Evolutionary conservation across 2,329 filamentous ascomycete species (phyloP).

Genomic region (Colletotrichum nymphaeae): DNA sequence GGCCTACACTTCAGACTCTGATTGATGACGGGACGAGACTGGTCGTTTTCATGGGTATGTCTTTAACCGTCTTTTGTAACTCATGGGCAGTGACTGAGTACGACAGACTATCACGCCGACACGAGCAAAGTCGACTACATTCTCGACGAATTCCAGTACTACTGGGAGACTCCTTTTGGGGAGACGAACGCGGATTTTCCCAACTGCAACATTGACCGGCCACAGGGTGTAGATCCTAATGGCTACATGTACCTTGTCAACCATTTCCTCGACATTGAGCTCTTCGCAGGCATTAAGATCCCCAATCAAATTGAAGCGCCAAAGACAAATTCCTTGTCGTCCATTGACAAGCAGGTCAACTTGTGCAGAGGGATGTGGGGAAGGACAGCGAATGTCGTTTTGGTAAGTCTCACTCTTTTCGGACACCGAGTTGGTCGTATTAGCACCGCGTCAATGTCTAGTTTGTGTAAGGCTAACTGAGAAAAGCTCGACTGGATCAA

Average conservation of each 20-base stretch:
- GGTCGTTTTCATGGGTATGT: conserved; percentile 75
- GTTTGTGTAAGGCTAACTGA: conserved; percentile 14
- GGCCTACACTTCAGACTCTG: conserved; percentile 78
- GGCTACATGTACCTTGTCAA: conserved; percentile 58
- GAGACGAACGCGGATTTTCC: conserved; percentile 69
- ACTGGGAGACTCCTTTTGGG: conserved; percentile 81
- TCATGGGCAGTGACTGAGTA: conserved; percentile 29
- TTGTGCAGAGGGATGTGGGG: conserved; percentile 42
- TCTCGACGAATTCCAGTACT: conserved; percentile 71
- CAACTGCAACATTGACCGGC: conserved; percentile 74
- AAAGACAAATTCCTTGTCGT: conserved; percentile 49
- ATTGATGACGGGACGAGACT: conserved; percentile 73
- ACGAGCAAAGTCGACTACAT: conserved; percentile 68
- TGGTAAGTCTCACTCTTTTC: conserved; percentile 44
- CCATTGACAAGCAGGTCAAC: conserved; percentile 43
- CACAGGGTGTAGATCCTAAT: conserved; percentile 52
- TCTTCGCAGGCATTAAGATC: conserved; percentile 49
- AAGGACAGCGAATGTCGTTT: conserved; percentile 44
- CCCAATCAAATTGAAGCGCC: conserved; percentile 45
- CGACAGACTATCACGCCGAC: conserved; percentile 68
- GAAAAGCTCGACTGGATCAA: conserved; percentile 57
- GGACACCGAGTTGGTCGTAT: not conserved
- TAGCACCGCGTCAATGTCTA: not conserved
- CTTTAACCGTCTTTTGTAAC: too few relatives aligned
- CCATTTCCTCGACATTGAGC: conserved; percentile 49